Evolutionary conservation across 2,329 filamentous ascomycete genomes (phyloP), one percentile per base, ranked within the genome.

Genomic region (Pyrenophora graminea): DNA sequence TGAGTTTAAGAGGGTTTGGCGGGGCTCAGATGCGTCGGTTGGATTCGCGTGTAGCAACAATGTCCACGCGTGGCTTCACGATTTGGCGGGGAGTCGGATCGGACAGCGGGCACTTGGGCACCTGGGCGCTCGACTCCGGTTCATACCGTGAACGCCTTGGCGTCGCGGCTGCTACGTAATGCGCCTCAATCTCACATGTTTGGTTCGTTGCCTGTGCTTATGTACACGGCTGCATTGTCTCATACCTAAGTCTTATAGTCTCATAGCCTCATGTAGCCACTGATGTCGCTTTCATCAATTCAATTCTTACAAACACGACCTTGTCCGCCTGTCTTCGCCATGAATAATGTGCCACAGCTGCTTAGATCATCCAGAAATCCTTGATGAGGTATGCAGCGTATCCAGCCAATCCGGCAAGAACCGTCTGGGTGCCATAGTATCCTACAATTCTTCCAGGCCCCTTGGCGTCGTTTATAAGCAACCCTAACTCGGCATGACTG

Each of bases 401-500:
- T n/a, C 64, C 66, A 25, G 63, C 61, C 31, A 73, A 32, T 1
- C 55, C 54, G 8, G 61, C 51, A 33, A 74, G 50, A 13, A 68
- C 53, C 17, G 56, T 55, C 53, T 73, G 68, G 3, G 67, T 69
- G 2, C 70, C 70, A 47, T 63, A 67, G 49, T 60, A 69, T 3
- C 69, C 71, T 4, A 67, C 17, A 15, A 55, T 40, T 9, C 70
- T 55, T 6, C 70, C 70, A 6, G 45, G 10, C 0, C 64, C 70
- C 19, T 36, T 17, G 2, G 55, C 46, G 8, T 64, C 58, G 25
- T 69, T 57, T 3, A 51, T 43, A 45, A 63, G 64, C 27, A 79
- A 34, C 0, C 76, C 76, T 9, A 75, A 44, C 48, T 79, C 76
- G 27, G 61, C 64, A 57, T 79, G 75, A 15, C 64, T 48, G 13